Percentiles rank a stretch among this genome's conserved stretches.
phyloP scores from a whole-genome alignment of 2,329 filamentous ascomycete genomes.

The Xenoacremonium recifei region DNA sequence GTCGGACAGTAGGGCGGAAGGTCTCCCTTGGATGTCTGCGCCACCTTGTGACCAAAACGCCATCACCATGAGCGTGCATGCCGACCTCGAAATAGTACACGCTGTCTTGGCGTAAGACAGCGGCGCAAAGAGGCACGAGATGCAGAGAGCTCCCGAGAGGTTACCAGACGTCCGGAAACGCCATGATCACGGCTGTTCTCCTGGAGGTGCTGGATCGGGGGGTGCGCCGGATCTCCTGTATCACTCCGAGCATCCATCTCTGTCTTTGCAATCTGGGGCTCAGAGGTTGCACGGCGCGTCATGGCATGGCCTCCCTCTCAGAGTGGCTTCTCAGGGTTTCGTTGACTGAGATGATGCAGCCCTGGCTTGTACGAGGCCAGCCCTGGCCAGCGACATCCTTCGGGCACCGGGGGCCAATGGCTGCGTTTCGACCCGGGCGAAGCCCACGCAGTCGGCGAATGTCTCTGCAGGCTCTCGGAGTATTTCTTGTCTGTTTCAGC shows the following conservation, averaged over 20 bases:
- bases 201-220: conserved; percentile 22
- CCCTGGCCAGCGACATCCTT: too few species aligned
- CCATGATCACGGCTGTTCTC: conserved; percentile 12
- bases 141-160: conserved; percentile 2
- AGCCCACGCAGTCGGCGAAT: not conserved
- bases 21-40: too few species aligned
- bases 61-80: too few species aligned
- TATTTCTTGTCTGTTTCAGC: conserved; percentile 1
- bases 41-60: too few species aligned
- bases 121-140: not conserved
- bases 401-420: conserved; percentile 1
- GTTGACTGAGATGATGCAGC: not conserved
- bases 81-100: not conserved
- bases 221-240: conserved; percentile 21
- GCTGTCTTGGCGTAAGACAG: not conserved
- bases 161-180: conserved; percentile 10
- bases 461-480: not conserved
- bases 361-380: not conserved
- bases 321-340: too few species aligned
- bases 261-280: too few species aligned
- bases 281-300: too few species aligned
- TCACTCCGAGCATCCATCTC: conserved; percentile 11
- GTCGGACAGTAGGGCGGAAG: too few species aligned
- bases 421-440: not conserved
- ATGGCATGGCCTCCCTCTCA: too few species aligned